Percentiles rank a stretch among this genome's conserved stretches.
phyloP scores from a whole-genome alignment of 2,329 filamentous ascomycete genomes.

The Dactylellina drechsleri region DNA sequence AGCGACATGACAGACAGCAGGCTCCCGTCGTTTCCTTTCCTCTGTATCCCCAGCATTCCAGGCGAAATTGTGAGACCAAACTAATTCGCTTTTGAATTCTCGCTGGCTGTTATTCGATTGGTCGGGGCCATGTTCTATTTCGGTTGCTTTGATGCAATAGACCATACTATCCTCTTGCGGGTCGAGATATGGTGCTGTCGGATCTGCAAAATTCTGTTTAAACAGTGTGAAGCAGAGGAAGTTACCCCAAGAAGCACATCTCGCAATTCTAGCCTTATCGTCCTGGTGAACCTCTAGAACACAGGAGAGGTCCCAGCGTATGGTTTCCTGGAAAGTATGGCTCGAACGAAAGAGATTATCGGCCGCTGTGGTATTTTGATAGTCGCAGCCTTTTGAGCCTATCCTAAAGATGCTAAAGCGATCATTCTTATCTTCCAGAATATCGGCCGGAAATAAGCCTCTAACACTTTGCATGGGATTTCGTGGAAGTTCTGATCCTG shows the following conservation, averaged over 20 bases:
- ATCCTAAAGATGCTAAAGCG: conserved; percentile 56
- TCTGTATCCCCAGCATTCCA: background rate
- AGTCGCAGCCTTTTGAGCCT: background rate
- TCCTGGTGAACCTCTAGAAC: conserved; percentile 56
- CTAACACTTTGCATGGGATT: conserved; percentile 53
- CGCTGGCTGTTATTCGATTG: background rate
- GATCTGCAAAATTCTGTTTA: conserved; percentile 54
- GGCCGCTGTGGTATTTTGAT: background rate
- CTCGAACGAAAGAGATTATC: conserved; percentile 2
- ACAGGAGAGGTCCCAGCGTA: conserved; percentile 57
- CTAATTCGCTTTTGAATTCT: conserved; percentile 23
- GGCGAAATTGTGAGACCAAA: conserved; percentile 40
- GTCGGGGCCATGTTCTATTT: conserved; percentile 10
- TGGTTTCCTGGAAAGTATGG: conserved; percentile 37
- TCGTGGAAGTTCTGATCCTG: conserved; percentile 43
- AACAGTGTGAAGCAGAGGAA: conserved; percentile 57
- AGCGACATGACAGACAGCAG: conserved; percentile 56
- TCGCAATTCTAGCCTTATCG: conserved; percentile 56
- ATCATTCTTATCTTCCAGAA: conserved; percentile 56
- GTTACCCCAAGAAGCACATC: conserved; percentile 52
- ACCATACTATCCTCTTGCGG: conserved; percentile 56
- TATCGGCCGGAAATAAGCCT: conserved; percentile 56
- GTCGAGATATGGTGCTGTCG: conserved; percentile 51
- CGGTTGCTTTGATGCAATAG: conserved; percentile 55
- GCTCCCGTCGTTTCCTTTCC: conserved; percentile 42